Evolutionary conservation across 2,329 filamentous ascomycete species (phyloP).

Genomic region (Calonectria pseudoturangicola): DNA sequence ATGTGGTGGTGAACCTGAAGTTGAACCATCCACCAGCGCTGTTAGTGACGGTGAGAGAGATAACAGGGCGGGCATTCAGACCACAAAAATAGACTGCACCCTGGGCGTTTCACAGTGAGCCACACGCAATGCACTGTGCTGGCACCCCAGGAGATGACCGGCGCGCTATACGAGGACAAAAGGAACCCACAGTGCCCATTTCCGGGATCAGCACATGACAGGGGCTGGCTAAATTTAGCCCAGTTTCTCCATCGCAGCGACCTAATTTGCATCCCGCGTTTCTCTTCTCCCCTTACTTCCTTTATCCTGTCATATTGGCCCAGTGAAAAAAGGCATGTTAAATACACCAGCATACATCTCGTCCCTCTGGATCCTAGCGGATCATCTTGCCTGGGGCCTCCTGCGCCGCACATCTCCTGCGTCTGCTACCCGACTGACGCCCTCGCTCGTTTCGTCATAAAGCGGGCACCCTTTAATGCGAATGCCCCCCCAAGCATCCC

Average conservation of each 20-base stretch:
- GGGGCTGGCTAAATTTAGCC: slow-evolving; percentile 55
- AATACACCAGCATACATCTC: slow-evolving; percentile 26
- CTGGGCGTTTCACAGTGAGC: slow-evolving; percentile 34
- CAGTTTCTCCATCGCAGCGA: slow-evolving; percentile 49
- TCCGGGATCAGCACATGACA: slow-evolving; percentile 39
- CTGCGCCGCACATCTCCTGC: slow-evolving; percentile 18
- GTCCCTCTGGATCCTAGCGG: slow-evolving; percentile 7
- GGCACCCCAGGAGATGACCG: slow-evolving; percentile 12
- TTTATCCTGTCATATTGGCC: slow-evolving; percentile 21
- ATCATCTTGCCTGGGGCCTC: slow-evolving; percentile 2
- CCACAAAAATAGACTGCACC: slow-evolving; percentile 32
- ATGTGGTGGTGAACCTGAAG: slow-evolving; percentile 33
- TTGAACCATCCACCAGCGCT: slow-evolving; percentile 27
- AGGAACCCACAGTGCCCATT: slow-evolving; percentile 44
- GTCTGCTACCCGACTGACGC: slow-evolving; percentile 24
- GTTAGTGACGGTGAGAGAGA: slow-evolving; percentile 27
- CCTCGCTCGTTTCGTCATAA: slow-evolving; percentile 23
- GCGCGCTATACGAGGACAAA: slow-evolving; percentile 1
- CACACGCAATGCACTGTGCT: slow-evolving; percentile 43
- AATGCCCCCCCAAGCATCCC: slow-evolving; percentile 10
- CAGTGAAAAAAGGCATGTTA: slow-evolving; percentile 25
- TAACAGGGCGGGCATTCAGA: slow-evolving; percentile 8
- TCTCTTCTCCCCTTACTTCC: slow-evolving; percentile 36
- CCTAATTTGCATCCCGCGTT: slow-evolving; percentile 53
- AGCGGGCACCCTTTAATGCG: slow-evolving; percentile 28